Base-by-base conservation (phyloP, 2,329 filamentous ascomycete species). In the Apiospora rasikravindrae region DNA sequence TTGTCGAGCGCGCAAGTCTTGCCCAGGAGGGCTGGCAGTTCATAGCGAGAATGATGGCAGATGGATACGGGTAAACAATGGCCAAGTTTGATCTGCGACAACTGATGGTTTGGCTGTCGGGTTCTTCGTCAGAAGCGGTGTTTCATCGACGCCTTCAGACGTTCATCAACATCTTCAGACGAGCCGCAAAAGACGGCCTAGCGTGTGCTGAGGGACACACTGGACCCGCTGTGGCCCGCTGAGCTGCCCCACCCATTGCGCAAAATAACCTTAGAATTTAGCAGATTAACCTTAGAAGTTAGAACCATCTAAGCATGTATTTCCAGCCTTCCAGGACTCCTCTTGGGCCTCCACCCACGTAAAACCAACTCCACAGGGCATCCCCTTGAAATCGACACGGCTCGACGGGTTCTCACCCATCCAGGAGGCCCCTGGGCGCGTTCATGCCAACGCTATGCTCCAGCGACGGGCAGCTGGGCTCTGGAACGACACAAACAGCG, bases 251-350 rank as follows among this genome's bases (percentile, higher is more conserved):
- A 22, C 16, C 22, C 13, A 64, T 37, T 64, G 57, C 29, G 33
- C 33, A 40, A 64, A 4, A 64, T 64, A 64, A 64, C 57, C 57
- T 64, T 64, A 64, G 2, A 40, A n/a, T 64, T 40, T 64, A 64
- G 57, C 33, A 11, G 19, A 7, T 64, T 64, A 64, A 64, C 57
- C 57, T 64, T 64, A 64, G 57, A 64, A 64, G 57, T 64, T 64
- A 64, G 57, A 64, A 40, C 57, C 57, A 14, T 37, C 57, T 64
- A 40, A 64, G 29, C 57, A 33, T 64, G 24, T 24, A 37, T 29
- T 53, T 26, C 24, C 49, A 53, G 33, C 33, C 5, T n/a, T 49
- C 19, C 45, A n/a, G 57, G 33, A 19, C 57, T 64, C 33, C 33
- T 40, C 57, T 7, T 37, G 33, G 33, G 57, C 33, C 57, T 40